These are phyloP conservation scores for Phytophthora hybrid DNA, from an alignment of 352 stramenopile genomes.

Conservation along the genomic window DNA sequence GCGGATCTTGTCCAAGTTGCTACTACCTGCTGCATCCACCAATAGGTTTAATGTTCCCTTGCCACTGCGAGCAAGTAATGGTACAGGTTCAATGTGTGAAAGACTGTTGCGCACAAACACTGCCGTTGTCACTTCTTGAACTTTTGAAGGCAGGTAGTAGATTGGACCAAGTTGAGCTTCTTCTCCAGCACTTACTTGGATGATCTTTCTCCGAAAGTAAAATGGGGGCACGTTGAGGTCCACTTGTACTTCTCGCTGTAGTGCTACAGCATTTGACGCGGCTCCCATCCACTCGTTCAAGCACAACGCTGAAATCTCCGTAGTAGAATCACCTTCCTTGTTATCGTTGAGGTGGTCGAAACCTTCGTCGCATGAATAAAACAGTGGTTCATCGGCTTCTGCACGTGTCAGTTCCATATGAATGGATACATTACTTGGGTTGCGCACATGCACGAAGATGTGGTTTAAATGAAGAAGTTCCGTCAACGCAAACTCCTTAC, in stretches of 20 bases:
- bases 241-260: conserved; percentile 14
- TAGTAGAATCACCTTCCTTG: neutral
- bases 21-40: conserved; percentile 5
- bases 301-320: conserved; percentile 41
- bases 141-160: conserved; percentile 65
- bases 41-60: conserved; percentile 43
- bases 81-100: conserved; percentile 68
- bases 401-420: conserved; percentile 59
- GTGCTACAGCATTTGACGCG: conserved; percentile 17
- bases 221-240: conserved; percentile 40
- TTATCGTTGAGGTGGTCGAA: neutral
- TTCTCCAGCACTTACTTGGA: conserved; percentile 37
- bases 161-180: conserved; percentile 56
- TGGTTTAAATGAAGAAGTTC: conserved; percentile 42
- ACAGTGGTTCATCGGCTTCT: conserved; percentile 45
- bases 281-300: conserved; percentile 47
- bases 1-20: neutral
- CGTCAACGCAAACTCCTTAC: conserved; percentile 47
- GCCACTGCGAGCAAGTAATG: conserved; percentile 49
- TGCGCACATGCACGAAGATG: conserved; percentile 47
- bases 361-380: conserved; percentile 54
- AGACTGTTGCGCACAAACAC: conserved; percentile 72
- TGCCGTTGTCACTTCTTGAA: conserved; percentile 36
- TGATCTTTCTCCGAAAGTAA: conserved; percentile 40
- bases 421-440: conserved; percentile 59